Evolutionary conservation across 352 stramenopile species (phyloP).

Genomic region (Globisporangium nagaii): DNA sequence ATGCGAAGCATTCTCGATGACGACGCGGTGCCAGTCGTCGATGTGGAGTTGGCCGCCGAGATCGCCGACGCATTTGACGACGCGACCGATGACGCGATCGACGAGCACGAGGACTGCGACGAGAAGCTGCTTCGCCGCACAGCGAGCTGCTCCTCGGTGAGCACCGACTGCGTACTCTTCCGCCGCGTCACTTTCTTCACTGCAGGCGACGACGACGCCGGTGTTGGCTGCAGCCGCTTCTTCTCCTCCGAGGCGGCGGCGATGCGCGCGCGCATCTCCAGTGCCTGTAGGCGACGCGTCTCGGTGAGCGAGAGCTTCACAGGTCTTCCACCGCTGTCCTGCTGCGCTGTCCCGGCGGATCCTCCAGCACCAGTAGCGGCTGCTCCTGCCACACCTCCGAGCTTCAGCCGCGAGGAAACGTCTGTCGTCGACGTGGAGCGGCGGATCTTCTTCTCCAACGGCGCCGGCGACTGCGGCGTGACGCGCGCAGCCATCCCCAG

Average conservation of each 20-base stretch:
- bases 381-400: neutral
- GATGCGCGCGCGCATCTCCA: constrained; percentile 31
- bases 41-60: constrained; percentile 9
- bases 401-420: constrained; percentile 6
- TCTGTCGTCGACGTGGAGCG: constrained; percentile 8
- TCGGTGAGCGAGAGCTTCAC: constrained; percentile 27
- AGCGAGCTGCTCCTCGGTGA: constrained; percentile 34
- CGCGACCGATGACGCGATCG: constrained; percentile 16
- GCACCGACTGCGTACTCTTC: constrained; percentile 18
- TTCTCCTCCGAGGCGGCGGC: constrained; percentile 20
- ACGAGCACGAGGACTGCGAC: constrained; percentile 48
- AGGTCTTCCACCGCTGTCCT: constrained; percentile 10
- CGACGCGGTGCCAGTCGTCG: constrained; percentile 6
- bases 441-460: constrained; percentile 10
- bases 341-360: neutral
- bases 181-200: neutral
- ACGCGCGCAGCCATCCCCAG: constrained; percentile 42
- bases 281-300: constrained; percentile 22
- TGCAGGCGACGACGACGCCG: constrained; percentile 2
- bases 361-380: neutral
- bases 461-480: constrained; percentile 6
- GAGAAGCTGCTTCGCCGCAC: constrained; percentile 41
- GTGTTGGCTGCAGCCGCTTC: constrained; percentile 11
- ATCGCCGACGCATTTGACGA: constrained; percentile 9
- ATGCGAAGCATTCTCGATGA: constrained; percentile 1